Evolutionary conservation across 2,329 filamentous ascomycete species (phyloP).

Genomic region (Thelonectria blattea): DNA sequence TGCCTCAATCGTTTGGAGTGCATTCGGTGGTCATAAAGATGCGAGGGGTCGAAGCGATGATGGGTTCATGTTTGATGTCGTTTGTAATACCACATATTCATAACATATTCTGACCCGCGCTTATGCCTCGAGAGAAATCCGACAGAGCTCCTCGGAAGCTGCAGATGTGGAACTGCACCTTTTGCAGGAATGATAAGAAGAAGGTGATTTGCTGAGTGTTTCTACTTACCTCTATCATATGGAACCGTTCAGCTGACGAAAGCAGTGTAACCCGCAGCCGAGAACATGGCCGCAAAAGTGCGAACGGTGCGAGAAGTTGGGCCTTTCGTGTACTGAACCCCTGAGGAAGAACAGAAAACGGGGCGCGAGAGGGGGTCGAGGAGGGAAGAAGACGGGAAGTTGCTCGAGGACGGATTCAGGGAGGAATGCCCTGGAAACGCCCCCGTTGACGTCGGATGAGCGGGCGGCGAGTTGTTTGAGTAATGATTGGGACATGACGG

Average conservation of each 20-base stretch:
- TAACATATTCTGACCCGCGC: neutral
- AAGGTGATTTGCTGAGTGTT: neutral
- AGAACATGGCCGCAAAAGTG: conserved; percentile 6
- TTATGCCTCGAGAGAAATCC: neutral
- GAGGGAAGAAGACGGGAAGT: neutral
- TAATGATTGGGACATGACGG: conserved; percentile 1
- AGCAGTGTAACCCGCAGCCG: neutral
- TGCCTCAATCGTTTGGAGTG: neutral
- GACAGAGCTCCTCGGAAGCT: neutral
- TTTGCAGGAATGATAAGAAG: conserved; percentile 5
- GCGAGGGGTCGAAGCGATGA: neutral
- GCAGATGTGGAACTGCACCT: conserved; percentile 5
- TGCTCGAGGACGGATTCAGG: neutral
- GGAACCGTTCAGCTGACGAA: too few species aligned
- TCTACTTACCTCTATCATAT: too few species aligned
- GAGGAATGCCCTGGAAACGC: neutral
- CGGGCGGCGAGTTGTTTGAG: neutral
- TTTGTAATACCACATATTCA: neutral
- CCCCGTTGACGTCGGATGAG: neutral
- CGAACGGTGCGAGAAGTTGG: neutral
- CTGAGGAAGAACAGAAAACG: neutral
- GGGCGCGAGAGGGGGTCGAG: neutral
- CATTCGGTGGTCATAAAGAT: neutral
- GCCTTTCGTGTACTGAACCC: neutral
- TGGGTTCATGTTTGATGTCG: neutral